Percentiles rank a stretch among this genome's conserved stretches.
phyloP scores from a whole-genome alignment of 208 protist genomes.

The Acanthamoeba sp. region DNA sequence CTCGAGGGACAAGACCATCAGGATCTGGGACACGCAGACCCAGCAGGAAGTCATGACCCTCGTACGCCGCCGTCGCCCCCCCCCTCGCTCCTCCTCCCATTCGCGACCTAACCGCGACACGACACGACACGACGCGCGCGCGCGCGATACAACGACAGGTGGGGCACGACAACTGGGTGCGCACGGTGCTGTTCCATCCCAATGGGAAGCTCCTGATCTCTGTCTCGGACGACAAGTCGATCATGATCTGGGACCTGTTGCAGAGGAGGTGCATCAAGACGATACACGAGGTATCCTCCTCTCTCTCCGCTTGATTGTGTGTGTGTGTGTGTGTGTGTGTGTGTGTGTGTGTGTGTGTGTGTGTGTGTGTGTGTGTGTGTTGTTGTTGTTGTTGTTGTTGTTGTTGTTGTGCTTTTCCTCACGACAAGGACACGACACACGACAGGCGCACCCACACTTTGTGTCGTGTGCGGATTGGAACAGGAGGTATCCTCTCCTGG shows the following conservation, averaged over 20 bases:
- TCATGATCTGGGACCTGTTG: slow-evolving; percentile 83
- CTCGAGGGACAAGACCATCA: slow-evolving; percentile 81
- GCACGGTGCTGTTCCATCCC: slow-evolving; percentile 81
- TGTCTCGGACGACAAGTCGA: slow-evolving; percentile 64
- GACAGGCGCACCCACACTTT: slow-evolving; percentile 88
- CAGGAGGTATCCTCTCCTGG: slow-evolving; percentile 79
- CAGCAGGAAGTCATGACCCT: slow-evolving; percentile 75
- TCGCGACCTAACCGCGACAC: slow-evolving; percentile 75
- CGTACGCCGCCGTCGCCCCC: slow-evolving; percentile 59
- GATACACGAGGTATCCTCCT: slow-evolving; percentile 72
- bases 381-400: too few relatives aligned
- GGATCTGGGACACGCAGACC: slow-evolving; percentile 80
- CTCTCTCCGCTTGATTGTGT: not conserved
- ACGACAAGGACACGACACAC: slow-evolving; percentile 37
- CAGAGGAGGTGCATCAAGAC: slow-evolving; percentile 83
- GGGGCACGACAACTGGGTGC: slow-evolving; percentile 89
- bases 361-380: too few relatives aligned
- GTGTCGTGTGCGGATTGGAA: slow-evolving; percentile 85
- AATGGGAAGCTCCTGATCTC: slow-evolving; percentile 79
- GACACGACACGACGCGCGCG: not conserved
- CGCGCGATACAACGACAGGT: slow-evolving; percentile 21
- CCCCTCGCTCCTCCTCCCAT: slow-evolving; percentile 78
- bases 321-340: too few relatives aligned
- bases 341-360: too few relatives aligned
- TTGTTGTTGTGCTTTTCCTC: too few relatives aligned